Evolutionary conservation across 2,329 filamentous ascomycete species (phyloP).

Genomic region (Hypoxylon sp.): DNA sequence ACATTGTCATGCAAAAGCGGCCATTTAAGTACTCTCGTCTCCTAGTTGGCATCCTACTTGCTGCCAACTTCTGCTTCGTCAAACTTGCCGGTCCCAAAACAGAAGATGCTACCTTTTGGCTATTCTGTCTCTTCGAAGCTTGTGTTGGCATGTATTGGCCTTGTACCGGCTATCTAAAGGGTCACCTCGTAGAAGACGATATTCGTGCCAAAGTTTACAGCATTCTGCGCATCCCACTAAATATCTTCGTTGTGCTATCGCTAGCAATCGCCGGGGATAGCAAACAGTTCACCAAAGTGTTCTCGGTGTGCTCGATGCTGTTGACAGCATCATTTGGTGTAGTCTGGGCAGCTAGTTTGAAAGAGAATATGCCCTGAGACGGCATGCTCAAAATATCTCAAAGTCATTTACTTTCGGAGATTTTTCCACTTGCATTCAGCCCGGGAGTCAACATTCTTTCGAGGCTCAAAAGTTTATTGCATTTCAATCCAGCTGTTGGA

Average conservation of each 20-base stretch:
- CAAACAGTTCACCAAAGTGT: constrained; percentile 46
- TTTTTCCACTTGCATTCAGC: neutral
- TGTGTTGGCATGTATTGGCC: constrained; percentile 73
- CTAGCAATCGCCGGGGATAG: constrained; percentile 62
- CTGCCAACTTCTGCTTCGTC: constrained; percentile 59
- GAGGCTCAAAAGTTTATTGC: neutral
- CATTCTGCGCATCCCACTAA: constrained; percentile 69
- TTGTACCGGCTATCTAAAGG: constrained; percentile 68
- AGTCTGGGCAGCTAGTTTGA: constrained; percentile 49
- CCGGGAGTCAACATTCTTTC: neutral
- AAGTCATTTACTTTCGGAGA: neutral
- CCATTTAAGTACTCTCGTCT: constrained; percentile 57
- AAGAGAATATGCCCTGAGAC: constrained; percentile 48
- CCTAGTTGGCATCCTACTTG: constrained; percentile 53
- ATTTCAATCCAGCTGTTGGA: neutral
- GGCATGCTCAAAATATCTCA: neutral
- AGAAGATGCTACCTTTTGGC: constrained; percentile 66
- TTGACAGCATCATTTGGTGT: constrained; percentile 49
- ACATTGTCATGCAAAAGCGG: constrained; percentile 53
- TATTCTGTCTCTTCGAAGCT: constrained; percentile 70
- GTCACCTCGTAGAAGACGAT: constrained; percentile 61
- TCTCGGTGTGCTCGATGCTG: constrained; percentile 50
- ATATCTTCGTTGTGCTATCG: constrained; percentile 59
- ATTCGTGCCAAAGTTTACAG: constrained; percentile 70
- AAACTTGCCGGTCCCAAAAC: constrained; percentile 57